Evolutionary conservation across 257 asterid genomes (phyloP).

Genomic region (Plantago elongata): DNA sequence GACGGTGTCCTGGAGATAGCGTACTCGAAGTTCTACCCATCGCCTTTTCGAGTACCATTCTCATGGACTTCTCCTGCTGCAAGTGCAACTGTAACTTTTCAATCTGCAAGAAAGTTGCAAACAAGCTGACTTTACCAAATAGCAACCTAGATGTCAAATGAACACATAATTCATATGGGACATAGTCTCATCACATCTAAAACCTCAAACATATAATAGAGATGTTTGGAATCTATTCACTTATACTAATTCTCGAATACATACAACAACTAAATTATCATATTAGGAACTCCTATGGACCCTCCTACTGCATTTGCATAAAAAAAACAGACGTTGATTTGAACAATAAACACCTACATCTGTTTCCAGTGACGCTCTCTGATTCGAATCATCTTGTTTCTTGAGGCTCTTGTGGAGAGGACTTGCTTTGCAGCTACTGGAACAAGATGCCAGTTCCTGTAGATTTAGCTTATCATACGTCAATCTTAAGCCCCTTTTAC

Average conservation of each 20-base stretch:
- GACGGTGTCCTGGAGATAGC: constrained; percentile 57
- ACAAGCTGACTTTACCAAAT: background rate
- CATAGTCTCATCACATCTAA: background rate
- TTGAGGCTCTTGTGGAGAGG: constrained; percentile 31
- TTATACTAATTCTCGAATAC: too few relatives aligned
- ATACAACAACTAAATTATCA: too few relatives aligned
- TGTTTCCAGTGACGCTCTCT: constrained; percentile 46
- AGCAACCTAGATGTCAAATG: background rate
- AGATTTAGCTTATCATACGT: constrained; percentile 10
- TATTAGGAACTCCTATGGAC: too few relatives aligned
- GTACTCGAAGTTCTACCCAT: constrained; percentile 69
- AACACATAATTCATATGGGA: background rate
- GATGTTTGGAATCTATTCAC: too few relatives aligned
- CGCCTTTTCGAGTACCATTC: constrained; percentile 57
- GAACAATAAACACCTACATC: constrained; percentile 29
- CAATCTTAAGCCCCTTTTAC: background rate
- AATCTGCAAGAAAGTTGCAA: constrained; percentile 28
- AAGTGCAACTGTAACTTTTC: constrained; percentile 46
- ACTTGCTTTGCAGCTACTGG: constrained; percentile 35
- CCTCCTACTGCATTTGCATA: too few relatives aligned
- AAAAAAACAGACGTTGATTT: background rate
- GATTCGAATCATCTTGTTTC: constrained; percentile 28
- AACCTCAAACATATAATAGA: too few relatives aligned
- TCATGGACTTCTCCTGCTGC: constrained; percentile 58
- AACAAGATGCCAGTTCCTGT: constrained; percentile 34